These are phyloP conservation scores for Aspergillus melleus DNA, from an alignment of 2,329 filamentous ascomycete genomes.

Conservation along the genomic window DNA sequence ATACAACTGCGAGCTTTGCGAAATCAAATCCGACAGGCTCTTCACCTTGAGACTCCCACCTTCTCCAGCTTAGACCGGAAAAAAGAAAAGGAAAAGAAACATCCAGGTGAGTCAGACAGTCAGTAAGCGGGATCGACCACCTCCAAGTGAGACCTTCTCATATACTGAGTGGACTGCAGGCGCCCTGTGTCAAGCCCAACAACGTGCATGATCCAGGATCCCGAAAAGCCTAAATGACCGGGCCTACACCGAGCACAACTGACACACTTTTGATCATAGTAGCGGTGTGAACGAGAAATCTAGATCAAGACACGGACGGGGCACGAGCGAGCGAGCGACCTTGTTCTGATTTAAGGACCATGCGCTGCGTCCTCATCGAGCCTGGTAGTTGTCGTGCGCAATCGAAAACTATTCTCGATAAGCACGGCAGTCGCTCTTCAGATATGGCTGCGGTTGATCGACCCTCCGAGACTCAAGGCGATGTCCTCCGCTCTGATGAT, in stretches of 20 bases:
- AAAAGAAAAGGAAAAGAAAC: background rate
- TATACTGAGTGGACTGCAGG: conserved; percentile 22
- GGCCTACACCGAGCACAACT: conserved; percentile 5
- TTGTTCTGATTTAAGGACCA: conserved; percentile 20
- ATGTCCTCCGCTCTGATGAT: background rate
- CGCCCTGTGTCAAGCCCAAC: conserved; percentile 21
- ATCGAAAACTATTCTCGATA: conserved; percentile 6
- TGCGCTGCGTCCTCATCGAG: conserved; percentile 15
- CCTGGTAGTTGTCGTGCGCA: conserved; percentile 10
- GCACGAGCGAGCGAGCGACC: no score
- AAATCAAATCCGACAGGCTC: conserved; percentile 6
- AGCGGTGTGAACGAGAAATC: conserved; percentile 25
- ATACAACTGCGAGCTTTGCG: background rate
- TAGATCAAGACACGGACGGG: conserved; percentile 2
- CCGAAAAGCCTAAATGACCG: conserved; percentile 6
- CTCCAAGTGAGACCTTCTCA: conserved; percentile 23
- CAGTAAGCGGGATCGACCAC: background rate
- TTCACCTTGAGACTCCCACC: background rate
- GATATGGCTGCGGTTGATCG: background rate
- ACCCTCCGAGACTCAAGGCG: background rate
- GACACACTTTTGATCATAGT: conserved; percentile 11
- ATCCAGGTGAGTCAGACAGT: conserved; percentile 11
- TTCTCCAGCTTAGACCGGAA: background rate
- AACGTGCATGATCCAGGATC: conserved; percentile 18
- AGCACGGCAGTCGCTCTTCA: conserved; percentile 3